phyloP scores from a whole-genome alignment of 768 basidiomycete genomes.

The Tulasnella sp. region DNA sequence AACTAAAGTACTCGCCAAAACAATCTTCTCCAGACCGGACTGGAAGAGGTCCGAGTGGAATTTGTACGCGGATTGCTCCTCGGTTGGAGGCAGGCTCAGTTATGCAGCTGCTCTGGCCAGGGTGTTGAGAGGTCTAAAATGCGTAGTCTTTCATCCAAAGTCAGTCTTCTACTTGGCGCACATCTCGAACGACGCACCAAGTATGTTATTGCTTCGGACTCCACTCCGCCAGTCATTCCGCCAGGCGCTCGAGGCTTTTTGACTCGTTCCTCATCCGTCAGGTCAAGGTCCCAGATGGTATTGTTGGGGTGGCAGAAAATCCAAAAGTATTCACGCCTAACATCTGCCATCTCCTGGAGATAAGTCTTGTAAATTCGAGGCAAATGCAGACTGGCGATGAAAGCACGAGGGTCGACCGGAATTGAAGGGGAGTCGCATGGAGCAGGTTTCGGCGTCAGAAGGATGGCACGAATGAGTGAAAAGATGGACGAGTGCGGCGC shows the following conservation, averaged over 20 bases:
- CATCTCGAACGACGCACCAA: constrained; percentile 47
- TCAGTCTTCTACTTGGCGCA: not conserved
- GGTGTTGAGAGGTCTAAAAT: constrained; percentile 76
- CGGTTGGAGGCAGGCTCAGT: constrained; percentile 50
- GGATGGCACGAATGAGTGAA: constrained; percentile 57
- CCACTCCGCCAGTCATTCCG: constrained; percentile 97
- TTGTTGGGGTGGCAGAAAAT: constrained; percentile 95
- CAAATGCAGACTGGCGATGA: constrained; percentile 58
- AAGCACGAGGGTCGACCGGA: constrained; percentile 62
- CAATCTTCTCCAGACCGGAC: constrained; percentile 81
- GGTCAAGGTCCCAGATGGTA: constrained; percentile 71
- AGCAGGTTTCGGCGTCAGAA: constrained; percentile 61
- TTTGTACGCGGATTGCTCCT: constrained; percentile 63
- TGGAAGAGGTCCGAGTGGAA: constrained; percentile 82
- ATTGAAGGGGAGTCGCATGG: constrained; percentile 48
- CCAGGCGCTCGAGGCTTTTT: constrained; percentile 90
- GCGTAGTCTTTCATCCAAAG: constrained; percentile 51
- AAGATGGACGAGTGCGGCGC: constrained; percentile 59
- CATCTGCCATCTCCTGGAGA: constrained; percentile 71
- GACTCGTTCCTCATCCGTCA: constrained; percentile 72
- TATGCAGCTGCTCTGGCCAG: constrained; percentile 54
- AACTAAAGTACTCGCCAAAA: constrained; percentile 58
- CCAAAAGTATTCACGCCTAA: constrained; percentile 93
- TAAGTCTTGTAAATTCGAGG: constrained; percentile 71
- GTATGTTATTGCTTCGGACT: constrained; percentile 94